phyloP scores from a whole-genome alignment of 306 rosid genomes.

The Adenanthera pavonina region DNA sequence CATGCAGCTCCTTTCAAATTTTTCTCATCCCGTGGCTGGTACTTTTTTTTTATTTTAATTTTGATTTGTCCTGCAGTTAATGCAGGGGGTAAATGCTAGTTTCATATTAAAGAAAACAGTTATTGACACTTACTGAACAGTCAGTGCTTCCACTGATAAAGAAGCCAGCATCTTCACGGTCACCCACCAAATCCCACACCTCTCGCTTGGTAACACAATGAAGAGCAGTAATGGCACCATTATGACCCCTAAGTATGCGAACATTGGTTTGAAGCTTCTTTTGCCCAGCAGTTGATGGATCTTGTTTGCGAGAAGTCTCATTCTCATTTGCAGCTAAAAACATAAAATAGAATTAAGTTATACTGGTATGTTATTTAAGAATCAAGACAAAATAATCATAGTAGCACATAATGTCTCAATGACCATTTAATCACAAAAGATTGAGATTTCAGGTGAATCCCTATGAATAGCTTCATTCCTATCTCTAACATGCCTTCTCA shows the following conservation, averaged over 20 bases:
- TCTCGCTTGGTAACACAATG: slow-evolving; percentile 98
- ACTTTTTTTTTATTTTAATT: no score
- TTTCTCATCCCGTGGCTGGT: no score
- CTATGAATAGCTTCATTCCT: neutral
- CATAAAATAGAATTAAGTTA: slow-evolving; percentile 27
- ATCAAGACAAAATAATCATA: slow-evolving; percentile 14
- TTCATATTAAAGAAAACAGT: neutral
- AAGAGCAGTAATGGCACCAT: slow-evolving; percentile 89
- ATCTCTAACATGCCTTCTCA: neutral
- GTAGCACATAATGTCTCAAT: neutral
- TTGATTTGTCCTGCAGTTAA: no score
- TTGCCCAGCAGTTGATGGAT: slow-evolving; percentile 71
- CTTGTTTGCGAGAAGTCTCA: slow-evolving; percentile 80
- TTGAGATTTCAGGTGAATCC: neutral
- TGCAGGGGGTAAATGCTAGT: no score
- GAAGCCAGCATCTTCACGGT: slow-evolving; percentile 99
- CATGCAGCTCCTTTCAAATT: no score
- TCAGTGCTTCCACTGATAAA: slow-evolving; percentile 98
- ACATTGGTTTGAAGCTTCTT: slow-evolving; percentile 94
- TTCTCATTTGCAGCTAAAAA: slow-evolving; percentile 68
- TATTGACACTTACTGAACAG: slow-evolving; percentile 69
- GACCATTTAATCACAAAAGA: neutral
- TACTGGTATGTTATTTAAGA: slow-evolving; percentile 25
- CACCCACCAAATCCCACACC: slow-evolving; percentile 99
- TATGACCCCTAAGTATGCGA: slow-evolving; percentile 94